Conservation (phyloP, 352 stramenopile genomes). For the Globisporangium paroecandrum region DNA sequence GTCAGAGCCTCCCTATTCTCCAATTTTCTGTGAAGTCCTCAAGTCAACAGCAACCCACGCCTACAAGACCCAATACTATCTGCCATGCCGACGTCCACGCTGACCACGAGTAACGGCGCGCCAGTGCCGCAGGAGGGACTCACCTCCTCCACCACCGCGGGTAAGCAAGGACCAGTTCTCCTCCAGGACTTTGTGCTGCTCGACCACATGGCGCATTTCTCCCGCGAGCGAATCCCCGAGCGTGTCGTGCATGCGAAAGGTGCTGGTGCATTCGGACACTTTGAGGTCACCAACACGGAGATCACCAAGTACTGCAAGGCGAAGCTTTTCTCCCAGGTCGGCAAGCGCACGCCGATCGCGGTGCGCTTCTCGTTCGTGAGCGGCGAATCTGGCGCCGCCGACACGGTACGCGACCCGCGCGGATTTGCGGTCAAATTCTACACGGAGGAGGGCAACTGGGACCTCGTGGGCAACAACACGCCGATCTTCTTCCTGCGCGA, state of each 20-base stretch:
- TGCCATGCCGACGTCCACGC: neutral
- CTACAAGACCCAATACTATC: too few species aligned
- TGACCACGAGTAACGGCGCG: conserved; percentile 31
- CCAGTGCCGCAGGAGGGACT: conserved; percentile 59
- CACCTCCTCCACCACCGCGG: conserved; percentile 66
- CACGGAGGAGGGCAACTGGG: conserved; percentile 93
- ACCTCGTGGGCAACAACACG: conserved; percentile 93
- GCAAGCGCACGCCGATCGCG: conserved; percentile 86
- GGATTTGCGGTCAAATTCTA: conserved; percentile 94
- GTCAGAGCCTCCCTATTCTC: too few species aligned
- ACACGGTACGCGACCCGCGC: conserved; percentile 86
- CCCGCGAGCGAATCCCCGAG: conserved; percentile 90
- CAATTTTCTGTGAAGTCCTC: too few species aligned
- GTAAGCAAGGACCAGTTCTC: conserved; percentile 51
- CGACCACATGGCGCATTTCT: conserved; percentile 88
- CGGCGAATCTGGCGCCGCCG: conserved; percentile 72
- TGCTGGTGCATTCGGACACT: conserved; percentile 88
- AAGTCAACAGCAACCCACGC: too few species aligned
- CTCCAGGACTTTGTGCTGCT: conserved; percentile 86
- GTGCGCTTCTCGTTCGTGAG: conserved; percentile 85
- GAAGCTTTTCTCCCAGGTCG: conserved; percentile 74
- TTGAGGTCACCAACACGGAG: conserved; percentile 74
- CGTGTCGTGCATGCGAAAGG: conserved; percentile 92
- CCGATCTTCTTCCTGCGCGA: conserved; percentile 94
- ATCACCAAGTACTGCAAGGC: conserved; percentile 65